Evolutionary conservation across 73 alveolate genomes (phyloP), one percentile per base, ranked within the genome.

Genomic region (Blepharisma japonicum): DNA sequence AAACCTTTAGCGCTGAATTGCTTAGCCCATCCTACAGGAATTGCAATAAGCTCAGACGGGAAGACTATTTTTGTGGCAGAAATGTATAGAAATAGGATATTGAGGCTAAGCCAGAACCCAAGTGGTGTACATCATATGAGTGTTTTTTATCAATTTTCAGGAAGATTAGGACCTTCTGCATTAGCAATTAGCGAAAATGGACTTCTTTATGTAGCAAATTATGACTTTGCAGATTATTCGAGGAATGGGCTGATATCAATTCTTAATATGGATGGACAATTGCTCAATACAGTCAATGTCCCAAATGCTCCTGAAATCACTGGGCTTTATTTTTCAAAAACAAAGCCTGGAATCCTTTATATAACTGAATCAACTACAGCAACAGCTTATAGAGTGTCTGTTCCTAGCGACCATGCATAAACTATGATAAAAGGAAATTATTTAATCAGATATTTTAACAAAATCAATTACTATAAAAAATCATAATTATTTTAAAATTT

Each of bases 111-210:
- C 7, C 89, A 83, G 68, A 94, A 94, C 77, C 94, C 98, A 6
- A 82, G 82, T 53, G 97, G 97, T 7, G 97, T 94, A 45, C 96
- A 87, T 71, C 97, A 95, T 82, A 85, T 94, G 78, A 77, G 88
- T 71, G 99, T 95, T 23, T 96, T 93, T 88, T 88, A 91, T 82
- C 87, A 91, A 77, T 95, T 96, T 81, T 84, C 94, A 82, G 98
- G 99, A 49, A 87, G 99, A 76, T 87, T 95, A 53, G 99, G 99
- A 3, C 99, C 99, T 7, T 87, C 98, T 25, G 97, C 99, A 25
- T 47, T 96, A 27, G 96, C 98, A 20, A 55, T 79, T 80, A 90
- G 84, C 70, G 91, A 86, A 20, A 84, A 78, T 23, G 99, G 97
- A 39, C 77, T 83, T 51, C 45, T 94, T 32, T 92, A 90, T 79